Conservation (phyloP, 108 stramenopile genomes). For the Skeletonema menzelii region DNA sequence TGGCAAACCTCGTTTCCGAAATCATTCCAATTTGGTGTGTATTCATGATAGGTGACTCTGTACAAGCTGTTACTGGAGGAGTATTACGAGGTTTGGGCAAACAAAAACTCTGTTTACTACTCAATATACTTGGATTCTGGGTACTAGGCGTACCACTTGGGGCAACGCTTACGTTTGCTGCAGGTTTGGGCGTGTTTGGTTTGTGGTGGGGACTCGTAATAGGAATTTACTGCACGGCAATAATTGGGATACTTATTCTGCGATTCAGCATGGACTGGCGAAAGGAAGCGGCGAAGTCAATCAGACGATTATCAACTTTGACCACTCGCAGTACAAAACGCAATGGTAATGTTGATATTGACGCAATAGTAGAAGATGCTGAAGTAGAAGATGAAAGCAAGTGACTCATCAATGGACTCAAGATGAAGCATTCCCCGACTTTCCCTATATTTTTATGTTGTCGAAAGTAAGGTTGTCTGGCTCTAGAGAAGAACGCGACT, state of each 20-base stretch:
- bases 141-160: neutral
- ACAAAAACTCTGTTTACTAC: constrained; percentile 8
- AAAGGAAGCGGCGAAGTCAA: neutral
- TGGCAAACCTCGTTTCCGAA: constrained; percentile 19
- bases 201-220: constrained; percentile 32
- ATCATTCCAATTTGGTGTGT: constrained; percentile 35
- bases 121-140: constrained; percentile 11
- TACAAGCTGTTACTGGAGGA: constrained; percentile 38
- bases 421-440: too few species aligned
- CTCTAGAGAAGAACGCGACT: too few species aligned
- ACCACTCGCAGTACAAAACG: neutral
- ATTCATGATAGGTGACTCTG: constrained; percentile 44
- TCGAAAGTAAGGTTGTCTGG: too few species aligned
- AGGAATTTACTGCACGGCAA: constrained; percentile 12
- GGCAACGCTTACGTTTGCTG: neutral
- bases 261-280: constrained; percentile 16
- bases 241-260: constrained; percentile 20
- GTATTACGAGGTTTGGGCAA: constrained; percentile 5
- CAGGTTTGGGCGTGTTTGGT: neutral
- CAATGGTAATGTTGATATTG: neutral
- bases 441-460: too few species aligned
- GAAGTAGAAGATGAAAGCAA: neutral
- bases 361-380: neutral
- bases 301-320: neutral
- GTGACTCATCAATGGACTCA: neutral